Conservation (phyloP, 2,329 filamentous ascomycete species). For the Davidsoniella eucalypti region DNA sequence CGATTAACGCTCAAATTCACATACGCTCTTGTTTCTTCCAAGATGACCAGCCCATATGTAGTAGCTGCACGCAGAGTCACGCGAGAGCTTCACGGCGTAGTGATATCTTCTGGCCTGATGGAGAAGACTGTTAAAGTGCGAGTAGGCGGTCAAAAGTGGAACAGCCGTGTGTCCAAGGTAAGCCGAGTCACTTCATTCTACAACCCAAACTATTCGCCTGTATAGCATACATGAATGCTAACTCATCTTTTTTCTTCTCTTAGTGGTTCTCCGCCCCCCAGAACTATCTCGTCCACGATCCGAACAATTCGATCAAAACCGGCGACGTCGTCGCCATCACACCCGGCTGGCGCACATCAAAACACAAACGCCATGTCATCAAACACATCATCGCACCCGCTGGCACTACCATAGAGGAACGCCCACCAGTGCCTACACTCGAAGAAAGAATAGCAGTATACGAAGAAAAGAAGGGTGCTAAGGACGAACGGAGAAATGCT, state of each 20-base stretch:
- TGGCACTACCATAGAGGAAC: conserved; percentile 43
- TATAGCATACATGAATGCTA: neutral
- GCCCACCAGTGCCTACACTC: conserved; percentile 48
- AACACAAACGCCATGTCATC: conserved; percentile 57
- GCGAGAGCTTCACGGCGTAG: conserved; percentile 46
- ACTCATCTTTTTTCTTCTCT: neutral
- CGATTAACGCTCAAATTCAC: too few relatives aligned
- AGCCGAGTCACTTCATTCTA: conserved; percentile 7
- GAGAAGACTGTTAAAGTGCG: conserved; percentile 64
- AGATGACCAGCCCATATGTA: conserved; percentile 23
- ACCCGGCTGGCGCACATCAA: conserved; percentile 47
- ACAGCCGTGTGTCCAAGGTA: conserved; percentile 57
- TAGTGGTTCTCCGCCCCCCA: conserved; percentile 43
- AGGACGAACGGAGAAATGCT: conserved; percentile 35
- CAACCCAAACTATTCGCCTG: neutral
- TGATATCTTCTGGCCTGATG: conserved; percentile 65
- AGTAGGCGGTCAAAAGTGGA: conserved; percentile 55
- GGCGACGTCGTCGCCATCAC: conserved; percentile 62
- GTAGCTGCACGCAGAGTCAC: conserved; percentile 27
- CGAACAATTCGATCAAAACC: conserved; percentile 51
- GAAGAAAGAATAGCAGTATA: conserved; percentile 42
- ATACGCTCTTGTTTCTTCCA: neutral
- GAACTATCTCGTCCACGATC: conserved; percentile 62
- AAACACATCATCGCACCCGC: conserved; percentile 56
- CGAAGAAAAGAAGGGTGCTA: conserved; percentile 37